phyloP scores from a whole-genome alignment of 257 asterid genomes.

The Forsythia viridissima region DNA sequence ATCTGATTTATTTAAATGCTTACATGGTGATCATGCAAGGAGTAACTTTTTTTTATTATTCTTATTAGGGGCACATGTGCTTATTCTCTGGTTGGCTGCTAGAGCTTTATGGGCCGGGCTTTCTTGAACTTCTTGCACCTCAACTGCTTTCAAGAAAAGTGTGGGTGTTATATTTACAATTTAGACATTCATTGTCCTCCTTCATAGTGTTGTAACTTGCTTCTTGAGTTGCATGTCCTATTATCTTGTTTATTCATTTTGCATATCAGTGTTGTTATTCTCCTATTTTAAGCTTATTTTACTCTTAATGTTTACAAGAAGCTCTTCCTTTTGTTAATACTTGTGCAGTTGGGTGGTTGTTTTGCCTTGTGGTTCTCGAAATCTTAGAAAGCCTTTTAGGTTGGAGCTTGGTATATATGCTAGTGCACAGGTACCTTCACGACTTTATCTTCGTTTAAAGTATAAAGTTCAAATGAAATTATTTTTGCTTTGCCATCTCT shows the following conservation, averaged over 20 bases:
- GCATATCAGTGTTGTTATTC: conserved; percentile 3
- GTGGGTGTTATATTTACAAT: conserved; percentile 51
- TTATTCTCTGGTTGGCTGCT: conserved; percentile 91
- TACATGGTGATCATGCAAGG: background rate
- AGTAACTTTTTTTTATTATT: conserved; percentile 17
- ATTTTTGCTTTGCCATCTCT: background rate
- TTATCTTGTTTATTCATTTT: background rate
- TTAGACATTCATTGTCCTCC: background rate
- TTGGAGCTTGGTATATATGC: conserved; percentile 89
- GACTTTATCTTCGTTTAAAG: conserved; percentile 3
- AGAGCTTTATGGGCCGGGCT: conserved; percentile 86
- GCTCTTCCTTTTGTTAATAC: conserved; percentile 5
- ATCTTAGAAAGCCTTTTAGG: conserved; percentile 68
- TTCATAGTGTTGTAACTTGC: background rate
- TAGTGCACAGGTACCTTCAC: conserved; percentile 54
- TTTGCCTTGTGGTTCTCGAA: conserved; percentile 82
- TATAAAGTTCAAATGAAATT: conserved; percentile 2
- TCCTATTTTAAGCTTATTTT: background rate
- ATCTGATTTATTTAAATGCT: background rate
- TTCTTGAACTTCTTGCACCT: conserved; percentile 81
- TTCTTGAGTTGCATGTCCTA: background rate
- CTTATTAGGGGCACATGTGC: conserved; percentile 65
- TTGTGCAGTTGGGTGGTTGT: conserved; percentile 84
- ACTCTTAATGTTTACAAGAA: background rate
- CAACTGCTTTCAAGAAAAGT: conserved; percentile 83